A percentile compares a stretch with the other conserved stretches of the same genome.
These are phyloP conservation scores for Cyphellophora attinorum DNA, from an alignment of 2,329 filamentous ascomycete species.

Conservation along the genomic window DNA sequence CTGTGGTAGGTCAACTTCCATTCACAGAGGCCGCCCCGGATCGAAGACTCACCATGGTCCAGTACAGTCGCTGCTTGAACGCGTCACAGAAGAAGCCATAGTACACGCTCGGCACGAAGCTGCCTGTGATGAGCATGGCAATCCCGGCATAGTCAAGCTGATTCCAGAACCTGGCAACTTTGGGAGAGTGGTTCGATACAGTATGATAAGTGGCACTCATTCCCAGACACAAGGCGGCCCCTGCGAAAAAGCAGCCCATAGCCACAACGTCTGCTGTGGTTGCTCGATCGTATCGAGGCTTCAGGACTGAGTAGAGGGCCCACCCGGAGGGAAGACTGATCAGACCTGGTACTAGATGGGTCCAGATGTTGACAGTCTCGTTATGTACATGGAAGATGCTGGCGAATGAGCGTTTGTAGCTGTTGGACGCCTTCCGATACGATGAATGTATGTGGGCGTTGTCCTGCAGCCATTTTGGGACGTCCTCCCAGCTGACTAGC, in stretches of 20 bases:
- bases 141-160: conserved; percentile 94
- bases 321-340: conserved; percentile 29
- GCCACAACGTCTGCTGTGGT: conserved; percentile 55
- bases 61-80: conserved; percentile 58
- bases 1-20: too few species aligned
- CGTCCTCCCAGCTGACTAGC: conserved; percentile 38
- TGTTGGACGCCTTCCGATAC: conserved; percentile 55
- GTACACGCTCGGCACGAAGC: conserved; percentile 78
- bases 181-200: conserved; percentile 71
- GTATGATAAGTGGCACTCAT: conserved; percentile 82
- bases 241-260: conserved; percentile 70
- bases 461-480: conserved; percentile 48
- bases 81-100: conserved; percentile 73
- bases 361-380: conserved; percentile 63
- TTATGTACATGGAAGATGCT: conserved; percentile 58
- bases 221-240: conserved; percentile 62
- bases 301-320: conserved; percentile 48
- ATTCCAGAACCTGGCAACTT: conserved; percentile 74
- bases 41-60: conserved; percentile 61
- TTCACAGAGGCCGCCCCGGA: too few species aligned
- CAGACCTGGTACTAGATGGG: conserved; percentile 59
- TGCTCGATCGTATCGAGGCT: conserved; percentile 57
- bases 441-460: conserved; percentile 60
- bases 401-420: conserved; percentile 47
- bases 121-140: conserved; percentile 81